Percentiles rank a stretch among this genome's conserved stretches.
Conservation (phyloP, 768 basidiomycete species). For the Xerocomus spinulosus region DNA sequence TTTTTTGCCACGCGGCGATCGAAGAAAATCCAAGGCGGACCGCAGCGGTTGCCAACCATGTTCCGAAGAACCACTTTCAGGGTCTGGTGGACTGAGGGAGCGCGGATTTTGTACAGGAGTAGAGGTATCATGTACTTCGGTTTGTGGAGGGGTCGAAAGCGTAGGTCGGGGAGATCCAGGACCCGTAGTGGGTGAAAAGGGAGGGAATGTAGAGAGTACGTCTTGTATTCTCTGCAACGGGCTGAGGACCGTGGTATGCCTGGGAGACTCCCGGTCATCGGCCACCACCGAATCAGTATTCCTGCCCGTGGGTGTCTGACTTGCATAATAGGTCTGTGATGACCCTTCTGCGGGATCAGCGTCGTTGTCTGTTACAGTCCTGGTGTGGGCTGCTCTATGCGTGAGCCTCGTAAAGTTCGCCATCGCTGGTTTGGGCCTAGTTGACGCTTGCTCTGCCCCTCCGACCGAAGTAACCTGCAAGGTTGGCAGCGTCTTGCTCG, state of each 20-base stretch:
- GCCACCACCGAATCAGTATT: slow-evolving; percentile 4
- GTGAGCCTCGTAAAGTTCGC: slow-evolving; percentile 17
- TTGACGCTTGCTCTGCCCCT: slow-evolving; percentile 8
- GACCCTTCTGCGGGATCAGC: slow-evolving; percentile 5
- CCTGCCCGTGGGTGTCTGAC: slow-evolving; percentile 6
- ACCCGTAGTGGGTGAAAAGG: slow-evolving; percentile 16
- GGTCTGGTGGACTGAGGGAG: slow-evolving; percentile 45
- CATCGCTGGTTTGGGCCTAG: slow-evolving; percentile 11
- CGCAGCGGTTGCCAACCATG: slow-evolving; percentile 51
- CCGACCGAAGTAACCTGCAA: slow-evolving; percentile 7
- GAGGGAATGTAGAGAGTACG: slow-evolving; percentile 44
- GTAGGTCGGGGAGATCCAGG: slow-evolving; percentile 17
- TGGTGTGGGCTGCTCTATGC: slow-evolving; percentile 6
- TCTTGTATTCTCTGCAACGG: slow-evolving; percentile 49
- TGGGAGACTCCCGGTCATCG: slow-evolving; percentile 25
- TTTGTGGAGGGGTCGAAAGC: slow-evolving; percentile 7
- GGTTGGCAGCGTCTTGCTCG: slow-evolving; percentile 19
- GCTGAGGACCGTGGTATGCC: slow-evolving; percentile 24
- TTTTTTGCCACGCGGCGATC: slow-evolving; percentile 26
- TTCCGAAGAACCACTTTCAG: slow-evolving; percentile 55
- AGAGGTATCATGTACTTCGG: slow-evolving; percentile 6
- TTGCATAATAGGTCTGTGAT: slow-evolving; percentile 1
- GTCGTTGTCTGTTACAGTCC: neutral
- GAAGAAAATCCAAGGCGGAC: slow-evolving; percentile 51
- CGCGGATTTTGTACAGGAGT: slow-evolving; percentile 32